Conservation (phyloP, 805 yeast species). For the Pichia insulana region DNA sequence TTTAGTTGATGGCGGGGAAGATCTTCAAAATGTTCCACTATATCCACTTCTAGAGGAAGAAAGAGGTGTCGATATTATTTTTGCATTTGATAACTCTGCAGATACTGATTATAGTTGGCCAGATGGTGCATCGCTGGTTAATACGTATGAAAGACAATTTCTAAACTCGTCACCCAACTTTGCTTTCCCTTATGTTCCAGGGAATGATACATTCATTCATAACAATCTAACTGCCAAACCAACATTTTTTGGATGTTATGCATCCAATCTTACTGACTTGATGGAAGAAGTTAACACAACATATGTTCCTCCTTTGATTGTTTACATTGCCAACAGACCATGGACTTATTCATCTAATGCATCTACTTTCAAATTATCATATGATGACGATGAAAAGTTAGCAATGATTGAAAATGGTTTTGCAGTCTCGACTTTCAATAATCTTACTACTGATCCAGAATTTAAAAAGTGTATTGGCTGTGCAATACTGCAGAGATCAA, state of each 20-base stretch:
- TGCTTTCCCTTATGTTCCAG: slow-evolving; percentile 78
- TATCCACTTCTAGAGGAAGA: slow-evolving; percentile 55
- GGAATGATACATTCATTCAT: slow-evolving; percentile 46
- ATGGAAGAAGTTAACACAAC: slow-evolving; percentile 30
- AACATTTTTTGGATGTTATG: slow-evolving; percentile 77
- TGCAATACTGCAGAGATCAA: slow-evolving; percentile 71
- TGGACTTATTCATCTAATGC: slow-evolving; percentile 59
- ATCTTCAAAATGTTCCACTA: slow-evolving; percentile 61
- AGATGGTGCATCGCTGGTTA: slow-evolving; percentile 50
- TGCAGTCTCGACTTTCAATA: slow-evolving; percentile 56
- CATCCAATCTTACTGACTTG: slow-evolving; percentile 49
- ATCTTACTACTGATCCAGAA: slow-evolving; percentile 56
- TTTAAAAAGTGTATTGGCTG: slow-evolving; percentile 75
- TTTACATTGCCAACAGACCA: slow-evolving; percentile 71
- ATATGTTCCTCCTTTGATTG: slow-evolving; percentile 58
- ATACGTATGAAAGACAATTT: slow-evolving; percentile 54
- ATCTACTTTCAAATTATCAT: slow-evolving; percentile 62
- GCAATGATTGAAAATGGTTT: slow-evolving; percentile 67
- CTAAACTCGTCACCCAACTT: slow-evolving; percentile 43
- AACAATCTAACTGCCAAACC: slow-evolving; percentile 60
- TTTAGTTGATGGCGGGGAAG: slow-evolving; percentile 78
- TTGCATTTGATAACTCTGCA: slow-evolving; percentile 61
- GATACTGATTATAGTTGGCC: slow-evolving; percentile 60
- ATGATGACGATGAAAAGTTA: slow-evolving; percentile 46
- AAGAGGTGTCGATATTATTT: slow-evolving; percentile 52